Evolutionary conservation across 129 eudicot genomes (phyloP).

Genomic region (Helichrysum umbraculigerum): DNA sequence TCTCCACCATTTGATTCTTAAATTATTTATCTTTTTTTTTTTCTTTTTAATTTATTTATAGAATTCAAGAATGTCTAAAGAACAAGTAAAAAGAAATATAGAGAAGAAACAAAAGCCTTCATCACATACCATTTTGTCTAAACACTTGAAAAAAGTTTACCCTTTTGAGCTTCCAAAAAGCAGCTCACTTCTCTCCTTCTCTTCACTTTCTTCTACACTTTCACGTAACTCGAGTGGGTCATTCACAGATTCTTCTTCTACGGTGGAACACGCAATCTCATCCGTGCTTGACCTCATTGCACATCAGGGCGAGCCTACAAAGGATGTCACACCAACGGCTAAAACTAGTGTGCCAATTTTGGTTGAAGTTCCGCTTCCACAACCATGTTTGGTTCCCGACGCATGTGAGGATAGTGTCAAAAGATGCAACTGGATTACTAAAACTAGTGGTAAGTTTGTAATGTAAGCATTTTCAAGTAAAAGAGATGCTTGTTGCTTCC

Average conservation of each 20-base stretch:
- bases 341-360: not conserved
- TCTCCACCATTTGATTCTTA: conserved; percentile 32
- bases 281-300: conserved; percentile 52
- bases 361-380: conserved; percentile 25
- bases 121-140: conserved; percentile 40
- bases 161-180: conserved; percentile 56
- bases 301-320: conserved; percentile 18
- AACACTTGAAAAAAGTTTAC: conserved; percentile 62
- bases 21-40: not conserved
- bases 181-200: conserved; percentile 58
- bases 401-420: conserved; percentile 44
- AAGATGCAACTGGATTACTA: conserved; percentile 87
- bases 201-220: conserved; percentile 63
- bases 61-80: conserved; percentile 53
- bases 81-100: conserved; percentile 34
- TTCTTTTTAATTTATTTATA: not conserved
- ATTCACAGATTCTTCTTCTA: conserved; percentile 46
- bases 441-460: conserved; percentile 65
- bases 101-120: conserved; percentile 45
- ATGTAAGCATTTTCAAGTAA: not conserved
- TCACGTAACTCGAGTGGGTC: conserved; percentile 61
- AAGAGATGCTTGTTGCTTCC: too few relatives aligned
- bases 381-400: conserved; percentile 21
- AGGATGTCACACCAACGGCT: conserved; percentile 25
- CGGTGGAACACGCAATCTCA: conserved; percentile 56